These are phyloP conservation scores for Avena insularis DNA, from an alignment of 176 grass and related monocot species.

Conservation along the genomic window DNA sequence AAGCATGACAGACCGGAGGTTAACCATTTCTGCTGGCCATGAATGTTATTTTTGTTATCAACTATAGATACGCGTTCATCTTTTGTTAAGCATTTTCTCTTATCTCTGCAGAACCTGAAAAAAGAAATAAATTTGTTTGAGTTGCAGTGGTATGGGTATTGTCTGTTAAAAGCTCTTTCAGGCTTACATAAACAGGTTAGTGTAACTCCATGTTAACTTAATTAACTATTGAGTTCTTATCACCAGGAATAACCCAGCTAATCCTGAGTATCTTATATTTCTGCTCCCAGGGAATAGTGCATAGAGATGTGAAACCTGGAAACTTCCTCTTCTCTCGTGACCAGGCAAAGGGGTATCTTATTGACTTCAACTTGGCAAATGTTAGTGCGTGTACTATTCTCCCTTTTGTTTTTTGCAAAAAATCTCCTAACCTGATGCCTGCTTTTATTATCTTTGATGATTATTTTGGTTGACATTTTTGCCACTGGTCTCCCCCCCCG, in stretches of 20 bases:
- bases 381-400: slow-evolving; percentile 52
- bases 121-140: slow-evolving; percentile 72
- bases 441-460: slow-evolving; percentile 17
- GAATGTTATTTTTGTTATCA: slow-evolving; percentile 23
- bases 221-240: slow-evolving; percentile 17
- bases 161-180: slow-evolving; percentile 83
- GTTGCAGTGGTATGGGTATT: slow-evolving; percentile 84
- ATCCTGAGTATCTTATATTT: slow-evolving; percentile 33
- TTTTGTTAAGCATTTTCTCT: slow-evolving; percentile 44
- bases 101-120: slow-evolving; percentile 66
- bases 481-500: neutral
- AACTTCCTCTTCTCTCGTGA: slow-evolving; percentile 94
- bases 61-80: slow-evolving; percentile 11
- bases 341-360: slow-evolving; percentile 72
- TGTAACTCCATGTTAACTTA: slow-evolving; percentile 39
- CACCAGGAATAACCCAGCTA: slow-evolving; percentile 6
- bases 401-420: neutral
- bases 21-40: slow-evolving; percentile 6
- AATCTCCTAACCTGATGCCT: slow-evolving; percentile 31
- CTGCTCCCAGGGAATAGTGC: slow-evolving; percentile 76
- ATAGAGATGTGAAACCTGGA: slow-evolving; percentile 96
- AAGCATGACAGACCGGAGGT: slow-evolving; percentile 97
- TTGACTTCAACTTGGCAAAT: slow-evolving; percentile 97
- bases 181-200: slow-evolving; percentile 90
- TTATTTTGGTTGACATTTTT: slow-evolving; percentile 25